Conservation (phyloP, 2,329 filamentous ascomycete genomes). For the Penicillium sp. region DNA sequence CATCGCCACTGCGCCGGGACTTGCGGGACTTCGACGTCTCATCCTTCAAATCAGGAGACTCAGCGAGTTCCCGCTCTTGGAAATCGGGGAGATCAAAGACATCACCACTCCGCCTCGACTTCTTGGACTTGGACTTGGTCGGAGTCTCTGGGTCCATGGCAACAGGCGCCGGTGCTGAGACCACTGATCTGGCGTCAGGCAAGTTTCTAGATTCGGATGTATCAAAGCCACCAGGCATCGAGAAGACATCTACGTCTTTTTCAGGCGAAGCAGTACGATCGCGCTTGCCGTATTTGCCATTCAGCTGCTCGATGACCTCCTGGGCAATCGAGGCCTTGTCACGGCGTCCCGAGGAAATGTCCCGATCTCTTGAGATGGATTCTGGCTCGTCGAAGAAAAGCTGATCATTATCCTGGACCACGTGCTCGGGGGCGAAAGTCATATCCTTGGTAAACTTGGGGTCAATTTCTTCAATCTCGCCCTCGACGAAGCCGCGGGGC, state of each 20-base stretch:
- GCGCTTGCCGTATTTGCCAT: constrained; percentile 17
- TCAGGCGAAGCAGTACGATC: constrained; percentile 17
- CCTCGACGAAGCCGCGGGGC: constrained; percentile 47
- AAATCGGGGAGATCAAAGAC: neutral
- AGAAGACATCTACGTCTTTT: constrained; percentile 23
- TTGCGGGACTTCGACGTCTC: neutral
- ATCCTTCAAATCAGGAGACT: neutral
- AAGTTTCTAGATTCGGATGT: constrained; percentile 12
- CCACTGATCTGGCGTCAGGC: constrained; percentile 14
- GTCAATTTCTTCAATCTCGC: constrained; percentile 48
- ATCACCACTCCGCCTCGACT: neutral
- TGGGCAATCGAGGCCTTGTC: constrained; percentile 22
- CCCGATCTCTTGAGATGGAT: constrained; percentile 7
- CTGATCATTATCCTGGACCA: constrained; percentile 14
- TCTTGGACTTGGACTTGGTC: neutral
- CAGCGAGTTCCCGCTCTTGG: neutral
- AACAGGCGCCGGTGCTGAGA: constrained; percentile 1
- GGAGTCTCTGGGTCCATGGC: neutral
- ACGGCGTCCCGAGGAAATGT: neutral
- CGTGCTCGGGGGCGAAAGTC: constrained; percentile 2
- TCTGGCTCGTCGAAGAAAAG: constrained; percentile 25
- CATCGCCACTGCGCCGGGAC: neutral
- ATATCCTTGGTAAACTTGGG: constrained; percentile 31
- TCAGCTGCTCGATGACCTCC: constrained; percentile 27
- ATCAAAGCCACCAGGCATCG: constrained; percentile 36